A percentile compares a stretch with the other conserved stretches of the same genome.
These are phyloP conservation scores for Beauveria scarabaeidicola DNA, from an alignment of 2,329 filamentous ascomycete genomes.

Conservation along the genomic window DNA sequence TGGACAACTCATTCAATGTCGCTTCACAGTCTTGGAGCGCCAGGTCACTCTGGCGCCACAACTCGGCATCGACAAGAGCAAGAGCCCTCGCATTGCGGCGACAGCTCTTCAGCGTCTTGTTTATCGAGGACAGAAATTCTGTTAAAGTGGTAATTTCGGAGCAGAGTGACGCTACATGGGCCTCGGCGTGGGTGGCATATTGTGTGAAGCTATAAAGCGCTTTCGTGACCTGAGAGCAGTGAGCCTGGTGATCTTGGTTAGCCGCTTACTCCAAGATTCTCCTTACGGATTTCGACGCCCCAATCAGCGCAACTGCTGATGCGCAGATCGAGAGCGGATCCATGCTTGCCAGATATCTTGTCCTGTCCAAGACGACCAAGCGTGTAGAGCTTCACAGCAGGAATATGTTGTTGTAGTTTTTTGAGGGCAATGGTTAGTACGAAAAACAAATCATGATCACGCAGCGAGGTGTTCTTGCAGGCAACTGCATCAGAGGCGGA, in stretches of 20 bases:
- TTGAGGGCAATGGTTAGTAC: neutral
- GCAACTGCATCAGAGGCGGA: neutral
- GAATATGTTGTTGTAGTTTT: neutral
- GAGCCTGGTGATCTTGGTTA: neutral
- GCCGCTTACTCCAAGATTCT: neutral
- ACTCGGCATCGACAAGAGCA: neutral
- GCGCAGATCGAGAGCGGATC: conserved; percentile 4
- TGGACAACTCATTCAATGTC: neutral
- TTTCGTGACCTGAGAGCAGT: neutral
- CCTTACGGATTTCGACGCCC: neutral
- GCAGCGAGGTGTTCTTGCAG: neutral
- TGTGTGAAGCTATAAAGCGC: neutral
- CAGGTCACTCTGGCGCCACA: neutral
- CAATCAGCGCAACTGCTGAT: neutral
- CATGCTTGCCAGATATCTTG: neutral
- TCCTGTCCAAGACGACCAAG: neutral
- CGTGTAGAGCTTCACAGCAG: neutral
- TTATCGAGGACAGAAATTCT: neutral
- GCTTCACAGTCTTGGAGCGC: neutral
- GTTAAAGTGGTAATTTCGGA: neutral
- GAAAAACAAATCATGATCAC: neutral
- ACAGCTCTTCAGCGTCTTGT: neutral
- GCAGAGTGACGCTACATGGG: neutral
- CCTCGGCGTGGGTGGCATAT: neutral
- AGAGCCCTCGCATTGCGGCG: neutral